Evolutionary conservation across 129 eudicot genomes (phyloP), one percentile per base, ranked within the genome.

Genomic region (Cynara cardunculus): DNA sequence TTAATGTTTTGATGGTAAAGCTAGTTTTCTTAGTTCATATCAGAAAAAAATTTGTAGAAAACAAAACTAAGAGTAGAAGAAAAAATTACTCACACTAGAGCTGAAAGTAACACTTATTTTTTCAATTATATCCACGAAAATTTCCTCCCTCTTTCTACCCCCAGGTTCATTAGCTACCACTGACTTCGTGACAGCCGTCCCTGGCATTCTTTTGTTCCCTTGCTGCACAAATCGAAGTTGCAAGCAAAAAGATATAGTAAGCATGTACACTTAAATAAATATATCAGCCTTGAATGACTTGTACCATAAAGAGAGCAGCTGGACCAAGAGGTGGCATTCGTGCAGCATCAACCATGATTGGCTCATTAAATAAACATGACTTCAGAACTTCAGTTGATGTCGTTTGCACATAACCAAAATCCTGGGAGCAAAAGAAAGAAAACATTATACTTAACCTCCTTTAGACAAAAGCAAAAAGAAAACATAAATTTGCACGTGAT

Each of bases 131-230:
- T 95, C 99, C 82, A 95, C 97, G 70, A 95, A 95, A 72, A 95
- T 95, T 87, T 95, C 99, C 89, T 95, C 97, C 85, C 99, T 92
- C 80, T 86, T 95, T 70, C 96, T 89, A 49, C 99, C 97, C 76
- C 93, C 97, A 28, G 99, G 96, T 84, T 95, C 97, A 87, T 95
- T 87, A 46, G 99, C 97, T 53, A 95, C 96, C 37, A 92, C 97
- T 72, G 99, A 95, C 87, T 95, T 95, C 69, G 97, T 95, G 78
- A 95, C 94, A 85, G 97, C 99, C 64, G 97, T 94, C 87, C 97
- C 96, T 72, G 97, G 99, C 99, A 95, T 95, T 89, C 99, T 86
- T 84, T 92, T 95, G 88, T 70, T 88, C 72, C 97, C 96, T 90
- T 95, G 97, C 97, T 95, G 94, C 88, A 89, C 35, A 26, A 71